A percentile compares a stretch with the other conserved stretches of the same genome.
Conservation (phyloP, 768 basidiomycete species). For the Boletus sp. region DNA sequence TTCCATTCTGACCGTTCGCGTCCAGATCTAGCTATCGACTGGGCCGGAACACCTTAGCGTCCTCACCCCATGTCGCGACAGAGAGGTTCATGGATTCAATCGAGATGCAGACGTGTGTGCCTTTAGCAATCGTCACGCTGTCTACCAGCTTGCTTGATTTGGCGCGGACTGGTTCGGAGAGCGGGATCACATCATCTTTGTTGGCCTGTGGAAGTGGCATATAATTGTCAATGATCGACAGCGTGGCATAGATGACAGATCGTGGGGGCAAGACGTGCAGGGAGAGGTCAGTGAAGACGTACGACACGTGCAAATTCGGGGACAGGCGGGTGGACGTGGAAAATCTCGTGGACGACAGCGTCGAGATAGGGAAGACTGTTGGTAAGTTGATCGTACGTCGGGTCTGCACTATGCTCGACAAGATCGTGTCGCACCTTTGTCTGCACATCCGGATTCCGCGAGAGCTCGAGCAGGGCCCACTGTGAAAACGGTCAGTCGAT, state of each 20-base stretch:
- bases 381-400: conserved; percentile 52
- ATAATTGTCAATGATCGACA: background rate
- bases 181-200: conserved; percentile 56
- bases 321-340: no score
- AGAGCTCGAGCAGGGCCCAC: conserved; percentile 44
- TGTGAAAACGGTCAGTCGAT: no score
- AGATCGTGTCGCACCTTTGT: conserved; percentile 50
- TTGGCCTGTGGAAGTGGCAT: conserved; percentile 32
- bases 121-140: background rate
- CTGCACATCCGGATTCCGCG: conserved; percentile 43
- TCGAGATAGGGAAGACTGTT: conserved; percentile 53
- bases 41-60: background rate
- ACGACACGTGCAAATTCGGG: no score
- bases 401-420: conserved; percentile 41
- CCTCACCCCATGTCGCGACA: background rate
- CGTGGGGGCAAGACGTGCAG: no score
- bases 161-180: conserved; percentile 24
- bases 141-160: no score
- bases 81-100: background rate
- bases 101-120: background rate
- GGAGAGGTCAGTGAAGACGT: no score
- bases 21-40: background rate
- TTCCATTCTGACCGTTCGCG: background rate
- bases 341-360: no score
- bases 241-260: no score